phyloP scores from a whole-genome alignment of 306 rosid genomes.

The Prunus fruticosa region DNA sequence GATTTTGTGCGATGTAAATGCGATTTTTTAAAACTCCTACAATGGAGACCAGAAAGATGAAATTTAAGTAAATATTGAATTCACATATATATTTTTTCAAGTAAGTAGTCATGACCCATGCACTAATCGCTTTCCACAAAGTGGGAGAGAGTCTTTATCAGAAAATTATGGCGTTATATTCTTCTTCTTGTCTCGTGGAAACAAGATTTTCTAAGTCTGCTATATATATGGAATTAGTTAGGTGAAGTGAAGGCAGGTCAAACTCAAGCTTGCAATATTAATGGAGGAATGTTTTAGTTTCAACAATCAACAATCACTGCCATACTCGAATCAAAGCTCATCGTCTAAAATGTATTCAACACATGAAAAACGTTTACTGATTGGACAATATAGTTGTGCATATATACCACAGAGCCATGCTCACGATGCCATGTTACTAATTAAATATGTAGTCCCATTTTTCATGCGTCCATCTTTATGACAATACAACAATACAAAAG shows the following conservation, averaged over 20 bases:
- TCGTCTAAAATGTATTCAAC: neutral
- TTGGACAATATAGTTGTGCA: neutral
- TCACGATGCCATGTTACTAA: neutral
- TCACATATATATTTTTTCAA: no score
- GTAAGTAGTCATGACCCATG: no score
- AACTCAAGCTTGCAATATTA: neutral
- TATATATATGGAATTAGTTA: neutral
- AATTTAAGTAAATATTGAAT: no score
- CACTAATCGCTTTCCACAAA: no score
- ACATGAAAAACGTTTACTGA: neutral
- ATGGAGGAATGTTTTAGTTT: neutral
- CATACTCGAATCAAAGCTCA: neutral
- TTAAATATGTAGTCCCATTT: no score
- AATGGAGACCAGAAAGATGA: no score
- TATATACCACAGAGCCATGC: neutral
- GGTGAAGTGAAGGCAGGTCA: constrained; percentile 5
- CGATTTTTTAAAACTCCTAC: rapidly evolving
- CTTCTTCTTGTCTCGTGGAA: no score
- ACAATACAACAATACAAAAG: no score
- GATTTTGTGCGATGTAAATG: no score
- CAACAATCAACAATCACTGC: constrained; percentile 11
- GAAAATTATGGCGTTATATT: no score
- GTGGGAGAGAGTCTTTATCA: no score
- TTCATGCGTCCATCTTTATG: no score
- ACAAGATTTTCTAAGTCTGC: neutral